A percentile compares a stretch with the other conserved stretches of the same genome.
Conservation (phyloP, 768 basidiomycete species). For the Omphalotus guepiniiformis region DNA sequence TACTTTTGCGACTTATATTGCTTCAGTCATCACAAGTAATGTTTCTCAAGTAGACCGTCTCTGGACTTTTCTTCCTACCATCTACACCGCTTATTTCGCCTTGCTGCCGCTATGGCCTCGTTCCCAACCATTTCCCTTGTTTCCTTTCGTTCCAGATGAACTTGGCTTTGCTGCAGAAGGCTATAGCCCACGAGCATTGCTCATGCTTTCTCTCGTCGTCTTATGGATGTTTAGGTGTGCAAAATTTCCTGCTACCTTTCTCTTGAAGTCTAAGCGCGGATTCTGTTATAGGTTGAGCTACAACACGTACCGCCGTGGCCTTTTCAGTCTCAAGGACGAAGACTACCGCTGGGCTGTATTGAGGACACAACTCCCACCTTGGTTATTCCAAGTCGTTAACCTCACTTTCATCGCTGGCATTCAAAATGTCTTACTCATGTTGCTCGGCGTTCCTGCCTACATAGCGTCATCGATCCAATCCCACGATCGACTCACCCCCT, state of each 20-base stretch:
- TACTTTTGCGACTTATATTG: constrained; percentile 47
- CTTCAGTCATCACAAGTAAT: constrained; percentile 68
- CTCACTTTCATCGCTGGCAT: constrained; percentile 70
- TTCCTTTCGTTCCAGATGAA: constrained; percentile 53
- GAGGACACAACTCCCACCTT: constrained; percentile 48
- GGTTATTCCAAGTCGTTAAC: constrained; percentile 53
- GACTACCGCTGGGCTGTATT: constrained; percentile 91
- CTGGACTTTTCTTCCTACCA: constrained; percentile 73
- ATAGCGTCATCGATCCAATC: constrained; percentile 51
- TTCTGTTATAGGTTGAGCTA: constrained; percentile 56
- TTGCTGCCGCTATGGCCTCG: constrained; percentile 61
- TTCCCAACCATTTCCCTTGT: constrained; percentile 35
- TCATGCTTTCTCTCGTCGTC: constrained; percentile 72
- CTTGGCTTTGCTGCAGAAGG: constrained; percentile 36
- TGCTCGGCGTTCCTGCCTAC: constrained; percentile 60
- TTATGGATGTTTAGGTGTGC: constrained; percentile 62
- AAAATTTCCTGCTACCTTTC: constrained; percentile 10
- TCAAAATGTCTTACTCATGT: constrained; percentile 79
- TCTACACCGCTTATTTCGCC: constrained; percentile 82
- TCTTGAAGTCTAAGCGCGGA: constrained; percentile 18
- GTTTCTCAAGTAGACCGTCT: constrained; percentile 86
- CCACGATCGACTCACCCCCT: constrained; percentile 43
- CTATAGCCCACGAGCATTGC: constrained; percentile 65
- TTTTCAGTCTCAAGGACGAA: constrained; percentile 73
- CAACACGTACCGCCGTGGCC: constrained; percentile 80